Conservation (phyloP, 2,329 filamentous ascomycete genomes). For the Verticillium isaacii region DNA sequence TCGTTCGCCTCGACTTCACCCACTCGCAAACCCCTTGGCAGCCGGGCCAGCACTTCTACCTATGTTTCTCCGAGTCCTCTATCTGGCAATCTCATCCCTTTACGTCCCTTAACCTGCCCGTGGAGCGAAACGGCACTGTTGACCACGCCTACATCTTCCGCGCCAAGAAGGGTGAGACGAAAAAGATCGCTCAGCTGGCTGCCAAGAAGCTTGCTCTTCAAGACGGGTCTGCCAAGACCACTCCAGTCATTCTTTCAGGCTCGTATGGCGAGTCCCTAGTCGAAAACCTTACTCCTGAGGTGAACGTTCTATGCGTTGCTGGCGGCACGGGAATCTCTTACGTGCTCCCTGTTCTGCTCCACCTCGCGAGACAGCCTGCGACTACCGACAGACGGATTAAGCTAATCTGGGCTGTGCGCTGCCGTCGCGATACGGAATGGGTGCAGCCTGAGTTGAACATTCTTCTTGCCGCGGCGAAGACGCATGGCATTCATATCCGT, state of each 20-base stretch:
- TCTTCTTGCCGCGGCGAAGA: constrained; percentile 20
- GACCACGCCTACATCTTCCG: constrained; percentile 54
- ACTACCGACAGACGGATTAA: not conserved
- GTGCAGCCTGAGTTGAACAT: constrained; percentile 2
- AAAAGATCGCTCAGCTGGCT: constrained; percentile 45
- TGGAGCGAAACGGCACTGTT: constrained; percentile 31
- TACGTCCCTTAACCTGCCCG: constrained; percentile 54
- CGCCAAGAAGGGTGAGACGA: constrained; percentile 56
- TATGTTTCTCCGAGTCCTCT: constrained; percentile 61
- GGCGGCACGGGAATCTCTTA: constrained; percentile 19
- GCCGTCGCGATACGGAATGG: not conserved
- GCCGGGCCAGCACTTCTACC: constrained; percentile 66
- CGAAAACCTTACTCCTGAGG: constrained; percentile 24
- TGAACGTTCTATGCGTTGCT: constrained; percentile 33
- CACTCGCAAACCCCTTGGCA: constrained; percentile 58
- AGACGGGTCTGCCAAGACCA: constrained; percentile 47
- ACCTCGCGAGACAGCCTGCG: accelerated
- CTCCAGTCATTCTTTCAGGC: constrained; percentile 56
- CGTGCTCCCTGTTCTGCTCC: not conserved
- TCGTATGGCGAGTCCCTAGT: constrained; percentile 54
- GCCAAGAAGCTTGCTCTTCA: constrained; percentile 43
- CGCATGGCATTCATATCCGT: constrained; percentile 2
- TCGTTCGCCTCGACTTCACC: constrained; percentile 62
- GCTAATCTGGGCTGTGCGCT: constrained; percentile 2
- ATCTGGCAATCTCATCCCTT: constrained; percentile 73